These are phyloP conservation scores for Gnaphalium uliginosum DNA, from an alignment of 129 eudicot genomes.

Conservation along the genomic window DNA sequence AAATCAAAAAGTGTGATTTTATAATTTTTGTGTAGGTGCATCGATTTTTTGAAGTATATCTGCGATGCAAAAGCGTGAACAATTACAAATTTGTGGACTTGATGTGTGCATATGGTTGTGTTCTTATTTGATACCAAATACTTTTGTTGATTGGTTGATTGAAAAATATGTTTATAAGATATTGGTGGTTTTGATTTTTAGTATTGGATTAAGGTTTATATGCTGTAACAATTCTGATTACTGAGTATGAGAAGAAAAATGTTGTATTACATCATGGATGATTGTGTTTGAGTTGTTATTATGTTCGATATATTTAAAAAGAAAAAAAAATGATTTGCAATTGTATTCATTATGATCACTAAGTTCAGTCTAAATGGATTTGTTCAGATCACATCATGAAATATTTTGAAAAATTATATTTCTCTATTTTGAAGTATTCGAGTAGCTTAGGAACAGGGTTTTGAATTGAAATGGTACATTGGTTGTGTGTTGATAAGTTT, in stretches of 20 bases:
- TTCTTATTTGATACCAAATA: neutral
- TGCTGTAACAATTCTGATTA: constrained; percentile 5
- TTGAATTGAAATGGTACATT: constrained; percentile 1
- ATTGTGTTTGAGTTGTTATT: neutral
- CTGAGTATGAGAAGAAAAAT: neutral
- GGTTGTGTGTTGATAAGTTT: neutral
- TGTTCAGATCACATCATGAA: too few species aligned
- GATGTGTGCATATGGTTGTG: neutral
- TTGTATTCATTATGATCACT: neutral
- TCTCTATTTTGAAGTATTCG: constrained; percentile 27
- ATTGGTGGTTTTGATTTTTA: neutral
- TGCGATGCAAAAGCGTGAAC: neutral
- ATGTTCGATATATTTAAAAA: too few species aligned
- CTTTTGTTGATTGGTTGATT: neutral
- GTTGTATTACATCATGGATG: neutral
- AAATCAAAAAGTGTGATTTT: neutral
- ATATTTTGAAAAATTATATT: constrained; percentile 18
- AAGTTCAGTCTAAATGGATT: neutral
- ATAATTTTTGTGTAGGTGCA: neutral
- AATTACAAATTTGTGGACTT: neutral
- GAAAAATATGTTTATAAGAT: neutral
- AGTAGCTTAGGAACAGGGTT: neutral
- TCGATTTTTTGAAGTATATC: neutral
- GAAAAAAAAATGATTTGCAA: neutral
- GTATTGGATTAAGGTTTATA: neutral